Evolutionary conservation across 1,284 basidiomycete species (phyloP).

Genomic region (Papiliotrema terrestris): DNA sequence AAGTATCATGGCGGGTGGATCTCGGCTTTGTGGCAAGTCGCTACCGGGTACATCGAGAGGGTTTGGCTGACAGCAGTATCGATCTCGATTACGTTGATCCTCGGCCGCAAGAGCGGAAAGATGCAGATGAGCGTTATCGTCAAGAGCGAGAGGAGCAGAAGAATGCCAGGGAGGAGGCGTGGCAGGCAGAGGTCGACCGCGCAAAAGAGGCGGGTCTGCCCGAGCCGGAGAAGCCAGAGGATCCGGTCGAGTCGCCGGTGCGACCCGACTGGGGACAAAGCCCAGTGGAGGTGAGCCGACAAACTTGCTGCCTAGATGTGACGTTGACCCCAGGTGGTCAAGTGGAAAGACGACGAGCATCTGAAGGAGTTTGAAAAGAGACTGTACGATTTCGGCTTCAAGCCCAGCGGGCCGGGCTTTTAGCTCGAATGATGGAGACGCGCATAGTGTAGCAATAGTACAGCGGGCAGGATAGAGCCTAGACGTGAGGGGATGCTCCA

Average conservation of each 20-base stretch:
- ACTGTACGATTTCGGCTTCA: constrained; percentile 44
- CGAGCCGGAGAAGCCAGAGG: constrained; percentile 15
- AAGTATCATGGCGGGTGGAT: constrained; percentile 47
- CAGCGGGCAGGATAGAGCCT: no score
- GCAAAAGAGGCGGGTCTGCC: constrained; percentile 13
- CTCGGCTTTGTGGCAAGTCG: constrained; percentile 44
- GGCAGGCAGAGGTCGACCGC: constrained; percentile 6
- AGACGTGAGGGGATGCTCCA: no score
- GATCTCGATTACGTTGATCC: constrained; percentile 42
- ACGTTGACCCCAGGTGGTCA: constrained; percentile 23
- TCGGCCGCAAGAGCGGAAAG: constrained; percentile 25
- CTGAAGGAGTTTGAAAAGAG: constrained; percentile 41
- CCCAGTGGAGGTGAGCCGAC: constrained; percentile 38
- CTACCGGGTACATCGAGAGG: background rate
- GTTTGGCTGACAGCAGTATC: constrained; percentile 22
- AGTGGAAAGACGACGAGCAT: constrained; percentile 40
- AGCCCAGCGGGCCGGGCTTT: constrained; percentile 40
- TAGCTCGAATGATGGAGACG: constrained; percentile 10
- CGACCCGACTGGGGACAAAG: constrained; percentile 36
- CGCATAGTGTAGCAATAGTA: no score
- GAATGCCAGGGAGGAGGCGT: constrained; percentile 4
- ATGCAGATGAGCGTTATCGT: constrained; percentile 17
- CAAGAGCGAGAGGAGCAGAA: background rate
- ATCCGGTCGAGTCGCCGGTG: constrained; percentile 9
- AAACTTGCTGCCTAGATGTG: background rate